Percentiles rank a stretch among this genome's conserved stretches.
Evolutionary conservation across 148 eudicot species (phyloP).

Genomic region (Rhododendron molle): DNA sequence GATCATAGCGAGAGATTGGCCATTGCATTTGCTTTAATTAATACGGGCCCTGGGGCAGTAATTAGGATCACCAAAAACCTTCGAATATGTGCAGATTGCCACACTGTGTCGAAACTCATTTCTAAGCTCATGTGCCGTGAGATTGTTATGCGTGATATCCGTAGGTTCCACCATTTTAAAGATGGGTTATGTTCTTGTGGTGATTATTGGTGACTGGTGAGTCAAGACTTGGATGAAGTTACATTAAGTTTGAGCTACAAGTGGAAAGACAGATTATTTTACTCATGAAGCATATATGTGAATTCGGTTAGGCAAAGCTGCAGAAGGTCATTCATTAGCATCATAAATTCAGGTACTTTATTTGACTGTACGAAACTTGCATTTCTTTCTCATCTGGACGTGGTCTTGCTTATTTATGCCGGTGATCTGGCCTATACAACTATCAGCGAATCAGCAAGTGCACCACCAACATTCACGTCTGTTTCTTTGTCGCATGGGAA

Average conservation of each 20-base stretch:
- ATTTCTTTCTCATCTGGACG: neutral
- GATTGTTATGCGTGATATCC: conserved; percentile 13
- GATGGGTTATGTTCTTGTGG: conserved; percentile 14
- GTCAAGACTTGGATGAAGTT: neutral
- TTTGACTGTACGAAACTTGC: conserved; percentile 1
- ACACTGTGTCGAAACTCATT: conserved; percentile 8
- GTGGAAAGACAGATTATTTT: conserved; percentile 3
- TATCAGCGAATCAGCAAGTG: conserved; percentile 30
- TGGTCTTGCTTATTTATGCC: conserved; percentile 20
- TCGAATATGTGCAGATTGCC: conserved; percentile 12
- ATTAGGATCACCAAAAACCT: conserved; percentile 18
- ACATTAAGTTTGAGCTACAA: neutral
- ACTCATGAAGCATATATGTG: neutral
- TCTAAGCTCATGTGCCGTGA: conserved; percentile 9
- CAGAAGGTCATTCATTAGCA: conserved; percentile 6
- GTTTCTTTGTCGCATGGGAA: conserved; percentile 52
- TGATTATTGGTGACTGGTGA: conserved; percentile 20
- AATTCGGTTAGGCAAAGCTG: neutral
- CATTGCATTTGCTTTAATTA: conserved; percentile 14
- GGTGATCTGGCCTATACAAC: conserved; percentile 19
- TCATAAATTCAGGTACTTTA: neutral
- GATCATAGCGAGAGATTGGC: conserved; percentile 16
- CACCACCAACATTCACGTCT: conserved; percentile 53
- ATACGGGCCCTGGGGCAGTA: conserved; percentile 1
- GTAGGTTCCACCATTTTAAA: conserved; percentile 10